Conservation (phyloP, 1,284 basidiomycete species). For the Sanghuangporus weigelae region DNA sequence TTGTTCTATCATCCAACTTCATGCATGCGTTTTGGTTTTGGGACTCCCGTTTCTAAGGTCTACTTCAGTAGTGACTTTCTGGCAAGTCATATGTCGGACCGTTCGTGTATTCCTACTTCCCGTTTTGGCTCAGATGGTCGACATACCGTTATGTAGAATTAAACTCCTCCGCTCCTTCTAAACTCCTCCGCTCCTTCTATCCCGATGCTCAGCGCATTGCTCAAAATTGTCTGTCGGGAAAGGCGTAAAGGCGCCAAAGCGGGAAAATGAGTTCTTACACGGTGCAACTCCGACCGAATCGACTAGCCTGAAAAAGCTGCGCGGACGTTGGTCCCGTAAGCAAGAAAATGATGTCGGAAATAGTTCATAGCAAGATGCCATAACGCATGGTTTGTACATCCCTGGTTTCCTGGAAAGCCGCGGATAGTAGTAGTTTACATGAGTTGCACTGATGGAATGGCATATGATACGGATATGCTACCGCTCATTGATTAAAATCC, state of each 20-base stretch:
- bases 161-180: neutral
- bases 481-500: no score
- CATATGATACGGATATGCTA: no score
- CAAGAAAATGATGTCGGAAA: no score
- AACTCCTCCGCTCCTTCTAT: neutral
- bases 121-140: neutral
- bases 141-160: neutral
- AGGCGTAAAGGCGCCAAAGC: neutral
- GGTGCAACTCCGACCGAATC: no score
- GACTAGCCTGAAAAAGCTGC: no score
- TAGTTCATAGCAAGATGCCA: no score
- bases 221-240: neutral
- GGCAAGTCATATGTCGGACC: neutral
- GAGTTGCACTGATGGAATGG: no score
- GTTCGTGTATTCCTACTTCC: neutral
- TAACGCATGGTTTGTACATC: no score
- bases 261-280: no score
- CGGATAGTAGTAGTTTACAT: no score
- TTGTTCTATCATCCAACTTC: neutral
- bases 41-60: neutral
- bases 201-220: neutral
- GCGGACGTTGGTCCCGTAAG: no score
- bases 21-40: neutral
- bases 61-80: neutral
- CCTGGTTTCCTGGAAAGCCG: no score